A percentile compares a stretch with the other conserved stretches of the same genome.
These are phyloP conservation scores for Mallotus nudiflorus DNA, from an alignment of 345 rosid species.

Conservation along the genomic window DNA sequence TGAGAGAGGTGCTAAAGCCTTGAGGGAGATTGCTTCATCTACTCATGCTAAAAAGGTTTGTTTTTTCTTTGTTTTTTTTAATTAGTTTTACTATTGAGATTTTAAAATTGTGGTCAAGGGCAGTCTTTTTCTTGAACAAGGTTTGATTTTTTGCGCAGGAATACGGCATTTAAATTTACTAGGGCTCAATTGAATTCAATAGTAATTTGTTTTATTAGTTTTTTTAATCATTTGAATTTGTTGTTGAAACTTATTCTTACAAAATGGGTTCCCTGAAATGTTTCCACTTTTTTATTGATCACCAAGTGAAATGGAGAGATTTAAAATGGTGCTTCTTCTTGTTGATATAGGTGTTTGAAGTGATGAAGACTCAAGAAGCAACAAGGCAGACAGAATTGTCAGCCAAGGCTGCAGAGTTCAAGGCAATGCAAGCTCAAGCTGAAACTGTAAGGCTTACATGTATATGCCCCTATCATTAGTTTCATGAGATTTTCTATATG, in stretches of 20 bases:
- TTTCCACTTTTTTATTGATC: background rate
- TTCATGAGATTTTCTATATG: background rate
- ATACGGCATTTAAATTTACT: background rate
- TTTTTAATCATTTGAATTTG: conserved; percentile 3
- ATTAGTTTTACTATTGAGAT: too few relatives aligned
- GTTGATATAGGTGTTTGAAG: conserved; percentile 66
- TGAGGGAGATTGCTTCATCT: conserved; percentile 64
- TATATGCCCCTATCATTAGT: background rate
- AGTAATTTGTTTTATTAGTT: background rate
- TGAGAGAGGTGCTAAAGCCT: conserved; percentile 78
- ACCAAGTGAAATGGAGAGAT: too few relatives aligned
- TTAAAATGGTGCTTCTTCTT: background rate
- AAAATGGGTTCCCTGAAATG: background rate
- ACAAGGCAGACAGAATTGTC: conserved; percentile 68
- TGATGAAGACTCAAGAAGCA: conserved; percentile 73
- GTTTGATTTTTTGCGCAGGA: background rate
- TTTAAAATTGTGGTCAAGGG: background rate
- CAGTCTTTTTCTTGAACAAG: background rate
- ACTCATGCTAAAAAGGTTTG: conserved; percentile 71
- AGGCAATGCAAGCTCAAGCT: conserved; percentile 85
- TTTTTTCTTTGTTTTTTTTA: background rate
- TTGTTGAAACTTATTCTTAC: background rate
- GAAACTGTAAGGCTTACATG: conserved; percentile 61
- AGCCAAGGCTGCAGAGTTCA: conserved; percentile 71
- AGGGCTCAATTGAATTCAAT: background rate